Base-by-base conservation (phyloP, 495 filamentous ascomycete species). In the Margaritispora aquatica region DNA sequence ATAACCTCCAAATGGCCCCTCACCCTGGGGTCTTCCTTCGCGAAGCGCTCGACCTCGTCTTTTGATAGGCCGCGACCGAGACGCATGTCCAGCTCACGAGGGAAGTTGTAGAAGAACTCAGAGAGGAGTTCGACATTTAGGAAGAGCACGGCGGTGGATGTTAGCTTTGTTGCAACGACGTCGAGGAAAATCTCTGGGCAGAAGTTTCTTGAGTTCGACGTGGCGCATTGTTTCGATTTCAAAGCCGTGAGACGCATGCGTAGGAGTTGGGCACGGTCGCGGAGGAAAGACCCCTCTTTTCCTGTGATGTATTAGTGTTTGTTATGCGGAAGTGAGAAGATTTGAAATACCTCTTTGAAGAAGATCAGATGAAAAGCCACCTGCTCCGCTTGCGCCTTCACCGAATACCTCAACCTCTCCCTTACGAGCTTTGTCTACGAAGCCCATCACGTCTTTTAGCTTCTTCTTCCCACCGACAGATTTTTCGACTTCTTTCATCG, bases 121-220 rank as follows among this genome's bases (percentile, higher is more conserved):
- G 89, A 90, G 41, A 99, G 80, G 24, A 99, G 81, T 75, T 99
- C 94, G 34, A 97, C 95, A 64, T 99, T 96, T 10, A 99, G 83
- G 79, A 99, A 99, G 0, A 99, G 82, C 10, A 97, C 95, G 11
- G 94, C 93, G 0, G 93, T 97, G 2, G 89, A 85, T 17, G 92
- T 92, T 56, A 99, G 85, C 73, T 97, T 96, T 66, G 95, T 89
- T 26, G 94, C 91, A 11, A 97, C 94, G 10, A 95, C 89, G 69
- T 99, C 94, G 26, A 99, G 84, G 78, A 99, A 97, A 58, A 97
- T 80, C 71, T 99, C 94, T 0, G 94, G 94, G 70, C 94, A 99
- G 75, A 92, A 82, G 77, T 97, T 97, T 77, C 96, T 96, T 77
- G 94, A 94, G 60, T 85, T 83, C 59, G 84, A 78, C 59, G 75